A percentile compares a stretch with the other conserved stretches of the same genome.
Evolutionary conservation across 257 asterid species (phyloP).

Genomic region (Scutellaria baicalensis): DNA sequence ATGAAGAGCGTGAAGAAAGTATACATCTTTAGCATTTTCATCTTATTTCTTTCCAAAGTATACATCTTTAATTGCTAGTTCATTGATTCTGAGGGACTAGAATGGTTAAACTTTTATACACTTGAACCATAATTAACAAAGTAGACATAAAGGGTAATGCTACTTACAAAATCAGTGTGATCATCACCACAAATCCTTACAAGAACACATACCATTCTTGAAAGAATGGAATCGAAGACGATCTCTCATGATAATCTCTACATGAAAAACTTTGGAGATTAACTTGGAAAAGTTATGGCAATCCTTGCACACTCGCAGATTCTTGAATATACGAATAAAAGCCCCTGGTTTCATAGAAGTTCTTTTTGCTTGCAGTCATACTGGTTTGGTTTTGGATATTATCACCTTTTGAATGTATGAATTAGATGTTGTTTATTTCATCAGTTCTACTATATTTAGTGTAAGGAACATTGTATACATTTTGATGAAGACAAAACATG

Average conservation of each 20-base stretch:
- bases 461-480: too few species aligned
- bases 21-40: neutral
- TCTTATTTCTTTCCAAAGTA: too few species aligned
- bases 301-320: slow-evolving; percentile 53
- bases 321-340: slow-evolving; percentile 61
- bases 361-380: too few species aligned
- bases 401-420: too few species aligned
- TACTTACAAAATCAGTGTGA: neutral
- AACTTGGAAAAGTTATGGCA: slow-evolving; percentile 56
- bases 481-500: too few species aligned
- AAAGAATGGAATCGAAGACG: slow-evolving; percentile 72
- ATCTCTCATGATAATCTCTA: slow-evolving; percentile 68
- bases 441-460: too few species aligned
- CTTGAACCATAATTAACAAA: too few species aligned
- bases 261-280: slow-evolving; percentile 32
- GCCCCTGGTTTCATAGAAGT: slow-evolving; percentile 42
- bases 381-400: too few species aligned
- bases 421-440: too few species aligned
- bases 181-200: slow-evolving; percentile 60
- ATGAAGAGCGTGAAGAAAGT: neutral
- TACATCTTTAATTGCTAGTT: neutral
- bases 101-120: neutral
- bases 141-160: neutral
- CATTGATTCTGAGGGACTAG: neutral
- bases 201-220: slow-evolving; percentile 57